Percentiles rank a stretch among this genome's conserved stretches.
These are phyloP conservation scores for Hypoxylon sp. DNA, from an alignment of 2,329 filamentous ascomycete genomes.

Conservation along the genomic window DNA sequence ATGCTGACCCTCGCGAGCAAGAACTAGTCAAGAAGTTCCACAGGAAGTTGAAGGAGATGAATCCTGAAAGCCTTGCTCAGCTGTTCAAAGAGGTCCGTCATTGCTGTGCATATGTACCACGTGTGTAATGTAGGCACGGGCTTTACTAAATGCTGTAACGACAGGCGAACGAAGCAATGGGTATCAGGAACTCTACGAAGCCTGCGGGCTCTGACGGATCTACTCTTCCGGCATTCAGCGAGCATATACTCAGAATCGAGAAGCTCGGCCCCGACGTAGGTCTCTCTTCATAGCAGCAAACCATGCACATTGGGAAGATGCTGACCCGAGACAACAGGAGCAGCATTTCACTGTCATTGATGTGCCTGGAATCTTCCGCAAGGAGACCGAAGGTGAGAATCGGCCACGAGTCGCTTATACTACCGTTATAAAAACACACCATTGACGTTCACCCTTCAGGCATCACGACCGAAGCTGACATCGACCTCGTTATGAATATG, in stretches of 20 bases:
- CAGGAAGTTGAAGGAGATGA: conserved; percentile 37
- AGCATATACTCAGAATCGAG: conserved; percentile 55
- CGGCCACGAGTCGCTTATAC: background rate
- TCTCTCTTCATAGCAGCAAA: background rate
- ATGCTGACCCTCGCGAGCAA: conserved; percentile 33
- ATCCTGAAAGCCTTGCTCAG: conserved; percentile 44
- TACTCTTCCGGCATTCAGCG: conserved; percentile 51
- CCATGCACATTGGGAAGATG: background rate
- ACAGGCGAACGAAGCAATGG: conserved; percentile 55
- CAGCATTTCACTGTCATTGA: conserved; percentile 62
- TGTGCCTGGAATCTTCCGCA: conserved; percentile 61
- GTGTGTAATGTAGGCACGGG: background rate
- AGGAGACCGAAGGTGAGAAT: conserved; percentile 46
- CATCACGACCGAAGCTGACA: conserved; percentile 55
- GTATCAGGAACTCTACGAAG: conserved; percentile 45
- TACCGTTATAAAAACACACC: background rate
- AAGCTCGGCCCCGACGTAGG: conserved; percentile 54
- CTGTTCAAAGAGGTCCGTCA: conserved; percentile 52
- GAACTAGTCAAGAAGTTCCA: conserved; percentile 43
- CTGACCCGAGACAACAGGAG: conserved; percentile 40
- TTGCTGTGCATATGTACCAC: background rate
- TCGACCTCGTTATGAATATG: conserved; percentile 55
- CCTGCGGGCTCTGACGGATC: conserved; percentile 7
- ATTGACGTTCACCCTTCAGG: conserved; percentile 38
- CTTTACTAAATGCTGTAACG: conserved; percentile 6